Evolutionary conservation across 495 filamentous ascomycete species (phyloP).

Genomic region (Neurospora sp.): DNA sequence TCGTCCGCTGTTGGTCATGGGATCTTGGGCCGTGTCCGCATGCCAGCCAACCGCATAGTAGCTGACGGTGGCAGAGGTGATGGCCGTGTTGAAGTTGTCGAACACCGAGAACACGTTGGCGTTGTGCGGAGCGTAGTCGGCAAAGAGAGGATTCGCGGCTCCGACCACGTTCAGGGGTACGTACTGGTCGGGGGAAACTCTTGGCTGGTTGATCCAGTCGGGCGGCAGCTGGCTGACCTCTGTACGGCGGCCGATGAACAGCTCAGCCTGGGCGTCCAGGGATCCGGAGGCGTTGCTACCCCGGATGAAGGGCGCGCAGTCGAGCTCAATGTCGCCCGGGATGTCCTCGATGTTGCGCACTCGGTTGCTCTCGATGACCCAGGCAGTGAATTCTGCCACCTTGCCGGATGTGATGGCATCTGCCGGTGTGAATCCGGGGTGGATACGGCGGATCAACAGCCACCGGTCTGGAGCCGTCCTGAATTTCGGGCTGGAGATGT

Average conservation of each 20-base stretch:
- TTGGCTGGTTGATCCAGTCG: conserved; percentile 2
- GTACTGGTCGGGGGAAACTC: no score
- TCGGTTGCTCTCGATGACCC: conserved; percentile 42
- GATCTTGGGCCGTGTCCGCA: conserved; percentile 16
- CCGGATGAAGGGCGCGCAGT: conserved; percentile 37
- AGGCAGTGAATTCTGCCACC: conserved; percentile 16
- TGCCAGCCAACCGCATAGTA: conserved; percentile 48
- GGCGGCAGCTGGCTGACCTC: conserved; percentile 13
- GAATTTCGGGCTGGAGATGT: background rate
- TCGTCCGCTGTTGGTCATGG: background rate
- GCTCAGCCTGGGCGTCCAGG: conserved; percentile 24
- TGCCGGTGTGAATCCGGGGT: background rate
- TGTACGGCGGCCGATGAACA: conserved; percentile 37
- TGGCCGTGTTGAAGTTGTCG: conserved; percentile 29
- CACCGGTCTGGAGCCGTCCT: conserved; percentile 19
- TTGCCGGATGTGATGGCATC: no score
- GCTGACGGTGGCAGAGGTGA: conserved; percentile 22
- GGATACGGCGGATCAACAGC: conserved; percentile 32
- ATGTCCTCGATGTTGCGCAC: conserved; percentile 25
- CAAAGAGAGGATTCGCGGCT: conserved; percentile 38
- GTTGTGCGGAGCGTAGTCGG: conserved; percentile 40
- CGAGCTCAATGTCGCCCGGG: conserved; percentile 24
- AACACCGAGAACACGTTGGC: conserved; percentile 40
- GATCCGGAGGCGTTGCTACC: background rate
- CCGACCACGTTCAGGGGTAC: conserved; percentile 23